phyloP scores from a whole-genome alignment of 805 yeast species.

The Saccharomyces kudriavzevii region DNA sequence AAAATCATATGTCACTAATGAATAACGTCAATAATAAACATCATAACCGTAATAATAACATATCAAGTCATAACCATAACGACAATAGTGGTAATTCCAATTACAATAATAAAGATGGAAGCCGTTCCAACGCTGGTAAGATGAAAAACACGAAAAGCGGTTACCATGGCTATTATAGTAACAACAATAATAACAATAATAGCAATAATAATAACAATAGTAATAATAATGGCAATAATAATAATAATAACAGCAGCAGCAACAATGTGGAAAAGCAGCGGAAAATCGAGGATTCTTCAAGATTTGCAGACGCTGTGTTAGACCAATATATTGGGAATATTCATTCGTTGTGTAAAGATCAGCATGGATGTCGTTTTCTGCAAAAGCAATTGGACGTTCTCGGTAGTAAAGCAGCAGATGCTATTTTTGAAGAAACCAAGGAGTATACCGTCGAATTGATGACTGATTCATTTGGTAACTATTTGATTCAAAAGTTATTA shows the following conservation, averaged over 20 bases:
- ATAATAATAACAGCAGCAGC: slow-evolving; percentile 9
- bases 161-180: slow-evolving; percentile 10
- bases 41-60: slow-evolving; percentile 1
- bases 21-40: slow-evolving; percentile 1
- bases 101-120: background rate
- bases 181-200: slow-evolving; percentile 10
- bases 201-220: slow-evolving; percentile 18
- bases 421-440: slow-evolving; percentile 75
- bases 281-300: slow-evolving; percentile 54
- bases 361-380: slow-evolving; percentile 89
- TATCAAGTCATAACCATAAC: background rate
- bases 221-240: slow-evolving; percentile 8
- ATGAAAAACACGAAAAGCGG: slow-evolving; percentile 1
- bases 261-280: slow-evolving; percentile 15
- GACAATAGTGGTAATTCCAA: background rate
- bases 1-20: slow-evolving; percentile 2
- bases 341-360: slow-evolving; percentile 81
- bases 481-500: slow-evolving; percentile 80
- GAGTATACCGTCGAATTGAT: slow-evolving; percentile 75
- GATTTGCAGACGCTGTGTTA: slow-evolving; percentile 57
- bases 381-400: slow-evolving; percentile 76
- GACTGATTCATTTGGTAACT: slow-evolving; percentile 97
- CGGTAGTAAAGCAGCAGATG: slow-evolving; percentile 53
- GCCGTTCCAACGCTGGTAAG: slow-evolving; percentile 3
- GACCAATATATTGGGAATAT: slow-evolving; percentile 67